phyloP scores from a whole-genome alignment of 1,139 yeast genomes.

The Yarrowia galli region DNA sequence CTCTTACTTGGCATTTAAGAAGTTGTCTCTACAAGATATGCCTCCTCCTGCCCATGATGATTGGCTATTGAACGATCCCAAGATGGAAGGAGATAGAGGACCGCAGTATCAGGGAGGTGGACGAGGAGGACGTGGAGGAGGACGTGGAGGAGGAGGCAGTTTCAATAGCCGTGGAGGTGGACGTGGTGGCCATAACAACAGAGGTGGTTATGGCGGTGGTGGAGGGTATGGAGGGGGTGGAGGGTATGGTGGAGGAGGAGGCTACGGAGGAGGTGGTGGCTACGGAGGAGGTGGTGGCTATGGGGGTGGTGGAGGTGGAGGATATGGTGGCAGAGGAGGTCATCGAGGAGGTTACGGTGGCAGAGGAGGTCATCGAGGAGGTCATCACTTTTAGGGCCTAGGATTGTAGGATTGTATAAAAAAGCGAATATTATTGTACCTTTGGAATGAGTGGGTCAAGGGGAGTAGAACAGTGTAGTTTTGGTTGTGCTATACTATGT shows the following conservation, averaged over 20 bases:
- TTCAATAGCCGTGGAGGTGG: slow-evolving; percentile 36
- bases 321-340: slow-evolving; percentile 10
- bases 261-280: slow-evolving; percentile 38
- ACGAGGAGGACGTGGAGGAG: slow-evolving; percentile 15
- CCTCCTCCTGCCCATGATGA: slow-evolving; percentile 40
- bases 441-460: not conserved
- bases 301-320: not conserved
- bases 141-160: slow-evolving; percentile 22
- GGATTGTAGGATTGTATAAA: not conserved
- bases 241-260: slow-evolving; percentile 7
- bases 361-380: slow-evolving; percentile 7
- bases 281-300: slow-evolving; percentile 1
- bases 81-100: slow-evolving; percentile 25
- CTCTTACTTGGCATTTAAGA: slow-evolving; percentile 39
- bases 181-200: slow-evolving; percentile 12
- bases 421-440: too few species aligned
- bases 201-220: slow-evolving; percentile 33
- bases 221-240: not conserved
- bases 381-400: not conserved
- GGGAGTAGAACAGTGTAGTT: too few species aligned
- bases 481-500: too few species aligned
- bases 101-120: too few species aligned
- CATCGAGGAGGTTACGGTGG: slow-evolving; percentile 37
- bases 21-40: slow-evolving; percentile 45
- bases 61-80: slow-evolving; percentile 41